Base-by-base conservation (phyloP, 768 basidiomycete genomes). In the Mycena haematopus region DNA sequence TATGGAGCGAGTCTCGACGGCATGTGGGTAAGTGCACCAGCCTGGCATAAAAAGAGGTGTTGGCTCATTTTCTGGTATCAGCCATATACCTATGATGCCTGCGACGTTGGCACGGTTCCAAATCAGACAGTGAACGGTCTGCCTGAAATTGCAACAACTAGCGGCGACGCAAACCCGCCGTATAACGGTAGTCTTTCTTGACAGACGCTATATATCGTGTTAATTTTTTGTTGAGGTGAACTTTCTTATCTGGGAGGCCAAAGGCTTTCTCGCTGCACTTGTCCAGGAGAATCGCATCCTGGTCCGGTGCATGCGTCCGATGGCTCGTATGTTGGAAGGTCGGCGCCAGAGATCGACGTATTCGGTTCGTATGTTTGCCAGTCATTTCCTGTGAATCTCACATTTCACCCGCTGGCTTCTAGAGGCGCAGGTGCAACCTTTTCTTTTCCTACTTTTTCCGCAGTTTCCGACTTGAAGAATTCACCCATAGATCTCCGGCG, bases 331-430 rank as follows among this genome's bases (percentile, higher is more conserved):
- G 85, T 90, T 21, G 94, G 93, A 6, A 85, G 94, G 52, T 72
- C 90, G 24, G 91, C 94, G 5, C 94, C 94, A 2, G 94, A 96
- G 74, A 94, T 96, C 49, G 94, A 96, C 79, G 80, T 94, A 27
- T 88, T 95, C 70, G 94, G 52, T 66, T 47, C 5, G 22, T 52
- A 2, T 10, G 42, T 31, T 55, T 2, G 7, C 21, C 17, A n/a
- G 6, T 24, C 29, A n/a, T 4, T 22, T 45, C 17, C n/a, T 29
- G 2, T 19, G 4, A 42, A 31, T 33, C 29, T 54, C 2, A 42
- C 27, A 31, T 31, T 14, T 2, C n/a, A 36, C 14, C 31, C 6
- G 1, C 10, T 49, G 33, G 21, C 15, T 11, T 46, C 17, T 36
- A 49, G 56, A 56, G 46, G 56, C 56, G 8, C 56, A 56, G 35